phyloP scores from a whole-genome alignment of 192 early-diverging fungal genomes.

The Backusella morwellensis region DNA sequence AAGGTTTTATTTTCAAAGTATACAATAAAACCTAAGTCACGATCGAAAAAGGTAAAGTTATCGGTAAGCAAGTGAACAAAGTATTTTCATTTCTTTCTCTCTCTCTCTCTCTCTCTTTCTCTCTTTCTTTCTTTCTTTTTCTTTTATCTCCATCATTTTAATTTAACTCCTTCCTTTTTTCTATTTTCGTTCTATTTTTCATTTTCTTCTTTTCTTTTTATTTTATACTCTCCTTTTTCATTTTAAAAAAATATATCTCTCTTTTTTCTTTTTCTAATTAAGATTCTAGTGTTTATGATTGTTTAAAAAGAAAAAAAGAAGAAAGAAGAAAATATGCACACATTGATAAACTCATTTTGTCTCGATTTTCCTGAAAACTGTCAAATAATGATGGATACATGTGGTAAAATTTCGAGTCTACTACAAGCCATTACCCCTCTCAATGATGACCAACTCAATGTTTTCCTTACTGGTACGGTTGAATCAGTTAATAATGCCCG shows the following conservation, averaged over 20 bases:
- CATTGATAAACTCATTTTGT: conserved; percentile 16
- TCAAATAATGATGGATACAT: conserved; percentile 3
- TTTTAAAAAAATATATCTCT: neutral
- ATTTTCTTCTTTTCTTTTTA: neutral
- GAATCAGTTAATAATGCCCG: neutral
- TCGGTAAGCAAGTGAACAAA: neutral
- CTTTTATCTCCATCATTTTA: neutral
- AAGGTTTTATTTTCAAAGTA: neutral
- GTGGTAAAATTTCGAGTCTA: neutral
- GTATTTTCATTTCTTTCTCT: neutral
- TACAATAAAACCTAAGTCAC: conserved; percentile 5
- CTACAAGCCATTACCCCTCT: neutral
- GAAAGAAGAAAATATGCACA: neutral
- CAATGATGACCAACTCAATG: neutral
- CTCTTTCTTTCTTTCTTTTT: neutral
- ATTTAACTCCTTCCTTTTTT: conserved; percentile 10
- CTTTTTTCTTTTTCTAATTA: neutral
- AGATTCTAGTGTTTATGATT: neutral
- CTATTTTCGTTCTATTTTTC: neutral
- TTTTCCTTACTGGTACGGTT: neutral
- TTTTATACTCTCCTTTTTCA: neutral
- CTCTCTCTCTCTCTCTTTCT: neutral
- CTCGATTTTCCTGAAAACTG: conserved; percentile 14
- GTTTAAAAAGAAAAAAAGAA: neutral
- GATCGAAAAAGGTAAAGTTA: neutral